phyloP scores from a whole-genome alignment of 2,329 filamentous ascomycete genomes.

The Curvularia lunata region DNA sequence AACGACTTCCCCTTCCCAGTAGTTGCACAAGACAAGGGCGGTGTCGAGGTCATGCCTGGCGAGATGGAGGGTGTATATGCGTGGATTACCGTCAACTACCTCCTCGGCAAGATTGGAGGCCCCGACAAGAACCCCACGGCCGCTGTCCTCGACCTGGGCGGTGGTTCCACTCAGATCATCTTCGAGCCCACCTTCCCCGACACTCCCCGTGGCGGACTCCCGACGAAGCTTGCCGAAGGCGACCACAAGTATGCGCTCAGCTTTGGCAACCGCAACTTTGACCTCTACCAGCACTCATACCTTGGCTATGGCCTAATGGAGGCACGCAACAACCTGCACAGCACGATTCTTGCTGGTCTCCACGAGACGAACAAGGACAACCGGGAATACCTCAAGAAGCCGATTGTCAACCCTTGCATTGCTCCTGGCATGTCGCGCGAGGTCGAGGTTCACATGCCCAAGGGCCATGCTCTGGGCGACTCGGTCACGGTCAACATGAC shows the following conservation, averaged over 20 bases:
- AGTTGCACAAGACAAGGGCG: constrained; percentile 68
- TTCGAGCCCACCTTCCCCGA: constrained; percentile 93
- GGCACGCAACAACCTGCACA: constrained; percentile 85
- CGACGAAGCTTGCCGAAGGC: constrained; percentile 81
- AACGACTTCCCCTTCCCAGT: constrained; percentile 93
- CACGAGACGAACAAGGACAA: constrained; percentile 65
- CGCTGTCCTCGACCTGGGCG: constrained; percentile 93
- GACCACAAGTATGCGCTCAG: constrained; percentile 94
- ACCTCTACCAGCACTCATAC: constrained; percentile 97
- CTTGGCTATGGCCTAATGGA: constrained; percentile 96
- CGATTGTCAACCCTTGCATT: constrained; percentile 85
- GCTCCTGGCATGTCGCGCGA: constrained; percentile 77
- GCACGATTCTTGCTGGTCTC: constrained; percentile 73
- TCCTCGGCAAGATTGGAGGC: constrained; percentile 94
- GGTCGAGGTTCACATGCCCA: constrained; percentile 73
- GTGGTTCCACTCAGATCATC: constrained; percentile 97
- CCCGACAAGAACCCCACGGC: constrained; percentile 90
- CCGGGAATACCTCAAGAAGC: constrained; percentile 69
- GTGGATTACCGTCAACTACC: constrained; percentile 99
- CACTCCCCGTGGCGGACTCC: constrained; percentile 76
- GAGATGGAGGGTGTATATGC: constrained; percentile 97
- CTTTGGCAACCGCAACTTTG: constrained; percentile 89
- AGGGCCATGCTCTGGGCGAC: constrained; percentile 69
- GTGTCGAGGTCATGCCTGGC: constrained; percentile 96
- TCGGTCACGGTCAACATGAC: constrained; percentile 81